Evolutionary conservation across 805 yeast species (phyloP).

Genomic region (Ogataea chonburiensis): DNA sequence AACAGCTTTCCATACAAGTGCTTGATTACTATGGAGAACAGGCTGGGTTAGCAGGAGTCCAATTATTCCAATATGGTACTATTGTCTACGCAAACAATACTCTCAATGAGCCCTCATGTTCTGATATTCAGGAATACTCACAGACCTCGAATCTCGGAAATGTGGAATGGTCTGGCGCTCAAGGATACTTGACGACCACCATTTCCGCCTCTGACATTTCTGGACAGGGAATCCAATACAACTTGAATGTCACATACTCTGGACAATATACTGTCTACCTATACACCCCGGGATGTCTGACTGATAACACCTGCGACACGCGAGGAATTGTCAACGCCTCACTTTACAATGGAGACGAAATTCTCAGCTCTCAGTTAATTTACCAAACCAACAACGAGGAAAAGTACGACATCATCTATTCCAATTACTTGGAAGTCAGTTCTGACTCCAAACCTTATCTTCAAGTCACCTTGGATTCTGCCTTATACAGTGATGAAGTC

Average conservation of each 20-base stretch:
- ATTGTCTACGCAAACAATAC: slow-evolving; percentile 72
- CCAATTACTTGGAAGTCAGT: slow-evolving; percentile 60
- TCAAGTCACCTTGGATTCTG: slow-evolving; percentile 38
- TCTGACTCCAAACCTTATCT: slow-evolving; percentile 38
- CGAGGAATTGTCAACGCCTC: slow-evolving; percentile 83
- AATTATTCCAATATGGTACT: slow-evolving; percentile 61
- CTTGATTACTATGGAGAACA: slow-evolving; percentile 65
- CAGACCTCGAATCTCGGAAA: slow-evolving; percentile 18
- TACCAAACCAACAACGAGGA: slow-evolving; percentile 79
- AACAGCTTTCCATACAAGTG: slow-evolving; percentile 61
- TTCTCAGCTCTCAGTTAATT: slow-evolving; percentile 45
- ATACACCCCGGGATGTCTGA: slow-evolving; percentile 84
- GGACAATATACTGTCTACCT: slow-evolving; percentile 74
- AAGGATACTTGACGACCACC: slow-evolving; percentile 28
- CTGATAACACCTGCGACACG: slow-evolving; percentile 61
- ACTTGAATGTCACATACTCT: slow-evolving; percentile 66
- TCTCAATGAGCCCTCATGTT: slow-evolving; percentile 66
- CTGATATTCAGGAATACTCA: slow-evolving; percentile 9
- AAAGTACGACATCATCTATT: slow-evolving; percentile 76
- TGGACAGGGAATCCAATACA: slow-evolving; percentile 46
- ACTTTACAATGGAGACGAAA: slow-evolving; percentile 48
- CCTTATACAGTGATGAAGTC: slow-evolving; percentile 36
- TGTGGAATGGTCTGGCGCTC: slow-evolving; percentile 25
- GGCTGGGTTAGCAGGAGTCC: slow-evolving; percentile 71
- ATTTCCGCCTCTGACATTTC: slow-evolving; percentile 30